phyloP scores from a whole-genome alignment of 129 eudicot species.

The Flaveria sonorensis region DNA sequence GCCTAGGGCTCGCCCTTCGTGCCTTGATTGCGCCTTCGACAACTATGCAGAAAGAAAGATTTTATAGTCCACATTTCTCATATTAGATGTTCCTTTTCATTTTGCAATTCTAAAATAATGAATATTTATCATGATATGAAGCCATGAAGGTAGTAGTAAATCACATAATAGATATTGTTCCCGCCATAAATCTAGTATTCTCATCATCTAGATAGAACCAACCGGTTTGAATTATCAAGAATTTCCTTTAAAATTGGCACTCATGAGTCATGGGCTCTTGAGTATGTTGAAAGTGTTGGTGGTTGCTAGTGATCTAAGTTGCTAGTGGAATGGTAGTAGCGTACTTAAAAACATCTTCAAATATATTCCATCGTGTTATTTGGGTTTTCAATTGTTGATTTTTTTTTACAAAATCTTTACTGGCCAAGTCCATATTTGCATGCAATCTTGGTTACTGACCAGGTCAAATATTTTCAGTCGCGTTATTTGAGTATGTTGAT shows the following conservation, averaged over 20 bases:
- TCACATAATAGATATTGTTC: background rate
- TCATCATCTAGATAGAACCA: background rate
- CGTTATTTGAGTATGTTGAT: background rate
- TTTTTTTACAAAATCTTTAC: no score
- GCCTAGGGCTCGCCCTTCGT: no score
- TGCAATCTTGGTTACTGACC: no score
- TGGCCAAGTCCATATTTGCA: no score
- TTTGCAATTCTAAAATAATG: background rate
- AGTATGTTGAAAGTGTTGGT: background rate
- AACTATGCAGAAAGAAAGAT: no score
- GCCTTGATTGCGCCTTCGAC: no score
- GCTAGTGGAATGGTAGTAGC: no score
- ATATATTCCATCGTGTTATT: no score
- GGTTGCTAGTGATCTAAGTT: no score
- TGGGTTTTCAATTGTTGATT: no score
- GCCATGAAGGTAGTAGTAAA: background rate
- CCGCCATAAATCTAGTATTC: background rate
- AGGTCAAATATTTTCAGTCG: no score
- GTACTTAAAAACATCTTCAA: no score
- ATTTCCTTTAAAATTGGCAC: slow-evolving; percentile 8
- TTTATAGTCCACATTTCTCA: background rate
- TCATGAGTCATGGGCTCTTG: background rate
- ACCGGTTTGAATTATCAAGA: background rate
- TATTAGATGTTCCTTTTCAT: background rate
- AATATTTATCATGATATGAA: background rate